Base-by-base conservation (phyloP, 768 basidiomycete species). In the Hygrophoropsis aurantiaca region DNA sequence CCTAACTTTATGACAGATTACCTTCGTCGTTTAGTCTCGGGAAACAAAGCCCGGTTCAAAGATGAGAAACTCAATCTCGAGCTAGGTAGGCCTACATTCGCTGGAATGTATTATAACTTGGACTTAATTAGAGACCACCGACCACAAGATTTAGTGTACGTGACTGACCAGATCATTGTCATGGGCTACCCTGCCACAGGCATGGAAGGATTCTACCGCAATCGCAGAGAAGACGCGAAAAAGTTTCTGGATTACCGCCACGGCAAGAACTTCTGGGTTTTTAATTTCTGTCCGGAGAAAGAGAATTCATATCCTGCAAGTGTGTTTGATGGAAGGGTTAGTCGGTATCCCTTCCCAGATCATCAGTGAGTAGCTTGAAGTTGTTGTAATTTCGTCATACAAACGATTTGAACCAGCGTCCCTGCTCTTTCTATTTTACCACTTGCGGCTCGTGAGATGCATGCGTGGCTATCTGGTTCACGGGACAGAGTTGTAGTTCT, bases 181-280 rank as follows among this genome's bases (percentile, higher is more conserved):
- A 86, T 85, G 84, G 92, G 92, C 18, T 93, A 86, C 62, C 92
- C 92, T 1, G 90, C 92, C 0, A 67, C 74, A 1, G 92, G 92
- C 0, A 57, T 93, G 1, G 90, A 90, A 55, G 77, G 84, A 2
- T 61, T 88, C 33, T 95, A 95, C 56, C 77, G 92, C 35, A 95
- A 95, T 58, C 75, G 73, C 26, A 73, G 86, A 30, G 79, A 84
- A 21, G 88, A 94, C 58, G 87, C 84, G 2, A 81, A 82, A 53
- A 76, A 74, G 33, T 92, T 94, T 62, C 73, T 93, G 5, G 81
- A 87, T 21, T 70, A 80, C 44, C 73, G 84, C 38, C 90, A 93
- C 57, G 80, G 80, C 4, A 75, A 82, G 57, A 82, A 90, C 57
- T 94, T 81, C 61, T 88, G 90, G 84, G 80, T 94, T 9, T 93